A percentile compares a stretch with the other conserved stretches of the same genome.
These are phyloP conservation scores for Delitschia confertaspora DNA, from an alignment of 495 filamentous ascomycete genomes.

Conservation along the genomic window DNA sequence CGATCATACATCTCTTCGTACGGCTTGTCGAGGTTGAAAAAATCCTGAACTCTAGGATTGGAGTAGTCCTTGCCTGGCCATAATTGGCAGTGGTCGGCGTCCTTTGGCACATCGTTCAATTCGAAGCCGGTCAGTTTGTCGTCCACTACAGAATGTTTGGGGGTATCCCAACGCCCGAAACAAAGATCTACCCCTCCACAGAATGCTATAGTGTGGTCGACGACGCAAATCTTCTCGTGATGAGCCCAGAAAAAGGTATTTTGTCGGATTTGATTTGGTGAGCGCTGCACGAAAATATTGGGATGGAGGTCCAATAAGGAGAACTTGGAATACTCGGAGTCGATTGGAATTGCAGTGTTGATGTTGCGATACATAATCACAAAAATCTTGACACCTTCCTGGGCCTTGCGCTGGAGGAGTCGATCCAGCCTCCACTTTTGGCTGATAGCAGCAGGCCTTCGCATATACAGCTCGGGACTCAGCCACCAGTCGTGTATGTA, in stretches of 20 bases:
- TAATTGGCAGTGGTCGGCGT: constrained; percentile 88
- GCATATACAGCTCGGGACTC: constrained; percentile 92
- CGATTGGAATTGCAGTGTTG: constrained; percentile 94
- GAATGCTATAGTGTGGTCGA: constrained; percentile 95
- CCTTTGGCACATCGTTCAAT: constrained; percentile 61
- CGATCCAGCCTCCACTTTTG: constrained; percentile 98
- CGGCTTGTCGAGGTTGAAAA: constrained; percentile 85
- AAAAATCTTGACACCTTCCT: constrained; percentile 94
- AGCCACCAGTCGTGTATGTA: constrained; percentile 99
- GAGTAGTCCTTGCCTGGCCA: constrained; percentile 99
- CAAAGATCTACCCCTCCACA: constrained; percentile 95
- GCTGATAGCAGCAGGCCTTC: constrained; percentile 88
- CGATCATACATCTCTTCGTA: constrained; percentile 99
- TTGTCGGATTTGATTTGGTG: constrained; percentile 94
- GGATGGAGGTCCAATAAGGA: constrained; percentile 91
- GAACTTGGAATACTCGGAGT: constrained; percentile 98
- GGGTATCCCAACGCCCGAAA: constrained; percentile 95
- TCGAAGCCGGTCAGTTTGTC: constrained; percentile 96
- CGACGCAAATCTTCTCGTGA: constrained; percentile 92
- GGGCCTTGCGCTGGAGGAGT: constrained; percentile 85
- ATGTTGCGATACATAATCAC: constrained; percentile 98
- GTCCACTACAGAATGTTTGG: constrained; percentile 80
- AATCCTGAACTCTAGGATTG: constrained; percentile 90
- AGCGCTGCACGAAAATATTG: constrained; percentile 91
- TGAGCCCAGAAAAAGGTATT: constrained; percentile 99